A percentile compares a stretch with the other conserved stretches of the same genome.
Conservation (phyloP, 1,284 basidiomycete species). For the Leucoagaricus sp. region DNA sequence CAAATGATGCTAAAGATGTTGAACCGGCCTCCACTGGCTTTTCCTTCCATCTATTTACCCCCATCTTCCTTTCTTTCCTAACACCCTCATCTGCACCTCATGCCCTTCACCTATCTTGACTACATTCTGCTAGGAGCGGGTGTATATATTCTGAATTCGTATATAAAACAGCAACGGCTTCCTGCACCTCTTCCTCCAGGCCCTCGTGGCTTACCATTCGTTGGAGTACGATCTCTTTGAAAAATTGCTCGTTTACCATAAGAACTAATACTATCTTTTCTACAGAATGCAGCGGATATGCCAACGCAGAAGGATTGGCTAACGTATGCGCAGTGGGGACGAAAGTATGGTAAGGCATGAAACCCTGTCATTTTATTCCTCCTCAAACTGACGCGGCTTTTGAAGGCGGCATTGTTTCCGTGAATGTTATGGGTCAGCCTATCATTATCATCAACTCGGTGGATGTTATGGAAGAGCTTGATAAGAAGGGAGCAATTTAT, state of each 20-base stretch:
- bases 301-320: constrained; percentile 42
- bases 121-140: constrained; percentile 14
- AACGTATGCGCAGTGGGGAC: constrained; percentile 44
- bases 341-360: constrained; percentile 40
- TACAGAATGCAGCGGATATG: constrained; percentile 42
- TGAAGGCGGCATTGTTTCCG: constrained; percentile 30
- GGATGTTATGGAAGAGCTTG: constrained; percentile 32
- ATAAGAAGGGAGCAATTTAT: constrained; percentile 38
- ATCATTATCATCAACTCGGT: constrained; percentile 42
- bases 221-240: constrained; percentile 17
- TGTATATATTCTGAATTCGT: constrained; percentile 17
- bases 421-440: constrained; percentile 34
- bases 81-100: not conserved
- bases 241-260: too few species aligned
- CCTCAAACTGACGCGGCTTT: too few species aligned
- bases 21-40: not conserved
- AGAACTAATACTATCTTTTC: not conserved
- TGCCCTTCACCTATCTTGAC: constrained; percentile 14
- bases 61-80: not conserved
- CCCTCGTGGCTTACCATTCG: constrained; percentile 22
- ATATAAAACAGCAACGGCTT: constrained; percentile 7
- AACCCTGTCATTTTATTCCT: not conserved
- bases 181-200: constrained; percentile 22
- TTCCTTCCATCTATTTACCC: not conserved
- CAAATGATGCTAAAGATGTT: not conserved